Conservation (phyloP, 163 green algal genomes). For the Scenedesmus sp. region DNA sequence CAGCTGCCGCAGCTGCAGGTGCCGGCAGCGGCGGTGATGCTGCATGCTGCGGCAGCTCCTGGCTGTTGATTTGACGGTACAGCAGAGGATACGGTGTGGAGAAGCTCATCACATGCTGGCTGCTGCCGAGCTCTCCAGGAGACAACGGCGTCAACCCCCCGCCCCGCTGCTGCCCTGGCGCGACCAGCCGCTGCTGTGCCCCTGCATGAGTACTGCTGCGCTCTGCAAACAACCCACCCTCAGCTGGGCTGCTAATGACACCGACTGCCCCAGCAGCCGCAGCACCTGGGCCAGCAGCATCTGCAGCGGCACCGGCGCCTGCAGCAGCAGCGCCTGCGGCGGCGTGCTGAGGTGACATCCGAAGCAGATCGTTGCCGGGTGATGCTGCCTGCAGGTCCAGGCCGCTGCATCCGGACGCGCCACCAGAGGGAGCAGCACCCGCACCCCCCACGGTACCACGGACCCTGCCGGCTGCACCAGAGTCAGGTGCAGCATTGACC, state of each 20-base stretch:
- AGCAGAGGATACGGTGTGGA: constrained; percentile 36
- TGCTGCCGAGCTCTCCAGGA: background rate
- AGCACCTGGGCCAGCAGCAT: background rate
- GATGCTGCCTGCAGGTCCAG: background rate
- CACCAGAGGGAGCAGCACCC: background rate
- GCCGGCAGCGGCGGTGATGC: background rate
- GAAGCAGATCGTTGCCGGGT: background rate
- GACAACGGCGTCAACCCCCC: background rate
- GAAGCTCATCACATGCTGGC: background rate
- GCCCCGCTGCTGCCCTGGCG: background rate
- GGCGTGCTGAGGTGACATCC: background rate
- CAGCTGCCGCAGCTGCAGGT: background rate
- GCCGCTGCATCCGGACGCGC: background rate
- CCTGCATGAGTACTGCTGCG: background rate
- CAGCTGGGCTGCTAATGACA: background rate
- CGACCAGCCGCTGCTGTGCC: background rate
- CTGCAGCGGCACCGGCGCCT: background rate
- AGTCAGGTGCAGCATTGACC: background rate
- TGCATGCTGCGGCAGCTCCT: background rate
- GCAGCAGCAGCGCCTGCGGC: background rate
- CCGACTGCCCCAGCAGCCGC: background rate
- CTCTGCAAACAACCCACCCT: background rate
- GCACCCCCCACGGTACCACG: background rate
- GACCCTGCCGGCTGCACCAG: background rate
- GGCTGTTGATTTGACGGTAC: constrained; percentile 13